Evolutionary conservation across 495 filamentous ascomycete genomes (phyloP), one percentile per base, ranked within the genome.

Genomic region (Hypoxylon perforatum): DNA sequence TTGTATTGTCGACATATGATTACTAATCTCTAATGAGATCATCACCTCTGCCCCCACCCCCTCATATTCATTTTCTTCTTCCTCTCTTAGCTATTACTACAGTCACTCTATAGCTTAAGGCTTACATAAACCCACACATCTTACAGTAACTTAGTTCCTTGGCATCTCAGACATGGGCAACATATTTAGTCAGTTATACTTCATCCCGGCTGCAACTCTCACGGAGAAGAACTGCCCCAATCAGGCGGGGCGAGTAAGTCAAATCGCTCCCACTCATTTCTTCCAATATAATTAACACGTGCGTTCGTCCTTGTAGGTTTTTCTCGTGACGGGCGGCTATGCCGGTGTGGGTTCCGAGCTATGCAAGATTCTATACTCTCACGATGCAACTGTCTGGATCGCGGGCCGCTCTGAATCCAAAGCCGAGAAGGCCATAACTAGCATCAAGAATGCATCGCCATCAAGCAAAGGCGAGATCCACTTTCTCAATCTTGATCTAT

Each of bases 361-460:
- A 14, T 71, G 73, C 45, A 72, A 63, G 51, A 76, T 82, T 18
- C 77, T 83, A 21, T 82, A 80, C 48, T 17, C 65, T 22, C 72
- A 73, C 21, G 76, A 78, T 42, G 83, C 76, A 21, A 84, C 76
- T 21, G 76, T 86, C 60, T 86, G 83, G 67, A 73, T 86, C 22
- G 82, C 82, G 15, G 73, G 75, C 33, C 81, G 85, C 48, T 75
- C 75, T 5, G 62, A 67, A 44, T 48, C 55, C 18, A 63, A 63
- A 21, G 61, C 70, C 11, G 49, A 63, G 35, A 51, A 56, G 45
- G 42, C 49, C 17, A 63, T 73, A 10, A 7, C 10, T 10, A 33
- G 50, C 12, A 61, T 63, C 57, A 36, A 53, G 28, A 42, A 63
- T 10, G 41, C 33, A 5, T 56, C 53, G 15, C 51, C 56, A 4